phyloP scores from a whole-genome alignment of 257 asterid species.

The Fraxinus anomala region DNA sequence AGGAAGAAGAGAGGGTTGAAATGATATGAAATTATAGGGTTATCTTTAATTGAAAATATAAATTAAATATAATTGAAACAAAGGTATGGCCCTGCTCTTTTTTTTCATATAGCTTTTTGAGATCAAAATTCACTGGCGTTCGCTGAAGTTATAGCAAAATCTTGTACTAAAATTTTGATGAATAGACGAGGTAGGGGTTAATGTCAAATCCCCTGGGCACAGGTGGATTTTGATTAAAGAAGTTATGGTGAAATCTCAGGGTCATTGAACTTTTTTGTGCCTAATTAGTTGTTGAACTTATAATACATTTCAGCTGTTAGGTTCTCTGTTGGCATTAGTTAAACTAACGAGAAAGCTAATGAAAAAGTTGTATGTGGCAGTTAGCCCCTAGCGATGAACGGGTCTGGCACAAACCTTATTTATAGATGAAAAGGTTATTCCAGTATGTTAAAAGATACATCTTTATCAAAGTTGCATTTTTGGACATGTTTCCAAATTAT shows the following conservation, averaged over 20 bases:
- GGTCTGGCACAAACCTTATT: not conserved
- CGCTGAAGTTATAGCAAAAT: not conserved
- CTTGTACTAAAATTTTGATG: too few species aligned
- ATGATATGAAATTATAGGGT: not conserved
- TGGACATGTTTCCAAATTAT: not conserved
- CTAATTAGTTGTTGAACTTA: not conserved
- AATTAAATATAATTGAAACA: not conserved
- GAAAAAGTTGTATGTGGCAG: not conserved
- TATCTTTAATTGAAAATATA: not conserved
- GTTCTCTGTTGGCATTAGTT: not conserved
- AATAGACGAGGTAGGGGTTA: too few species aligned
- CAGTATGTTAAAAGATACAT: not conserved
- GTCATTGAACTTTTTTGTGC: not conserved
- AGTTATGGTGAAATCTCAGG: not conserved
- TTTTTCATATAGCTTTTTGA: not conserved
- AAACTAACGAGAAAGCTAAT: not conserved
- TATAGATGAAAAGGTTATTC: not conserved
- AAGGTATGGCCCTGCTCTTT: not conserved
- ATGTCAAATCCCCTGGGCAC: too few species aligned
- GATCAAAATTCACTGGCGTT: not conserved
- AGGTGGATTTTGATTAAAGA: too few species aligned
- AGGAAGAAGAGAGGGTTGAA: not conserved
- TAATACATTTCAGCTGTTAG: not conserved
- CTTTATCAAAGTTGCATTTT: not conserved
- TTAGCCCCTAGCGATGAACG: not conserved